Evolutionary conservation across 2,329 filamentous ascomycete species (phyloP), one percentile per base, ranked within the genome.

Genomic region (Ramularia endophylla): DNA sequence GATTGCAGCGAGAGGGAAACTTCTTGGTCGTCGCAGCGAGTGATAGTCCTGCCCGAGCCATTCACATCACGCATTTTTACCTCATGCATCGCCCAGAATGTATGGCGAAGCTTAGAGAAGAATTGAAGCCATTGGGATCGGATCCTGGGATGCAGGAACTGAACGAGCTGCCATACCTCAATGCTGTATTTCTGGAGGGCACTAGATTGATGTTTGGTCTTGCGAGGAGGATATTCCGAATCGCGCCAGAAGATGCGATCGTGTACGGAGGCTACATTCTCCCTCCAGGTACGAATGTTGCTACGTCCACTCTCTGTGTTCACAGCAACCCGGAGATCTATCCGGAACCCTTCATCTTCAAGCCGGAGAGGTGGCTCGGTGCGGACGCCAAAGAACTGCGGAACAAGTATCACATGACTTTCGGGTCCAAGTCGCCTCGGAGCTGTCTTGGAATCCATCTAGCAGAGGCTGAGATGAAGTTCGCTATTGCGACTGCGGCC

Each of bases 11-110:
- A 2, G 70, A 73, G 56, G 64, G 62, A 1, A 62, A 66, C 48
- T 62, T 64, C 0, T 55, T 74, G 38, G 59, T 73, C 44, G 70
- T 70, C 45, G 71, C 63, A 2, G 71, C 69, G 4, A 60, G 61
- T 9, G 68, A 72, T 40, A 73, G 70, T 0, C 63, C 64, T 6
- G 68, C 62, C 0, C 64, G 63, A 30, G 59, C 67, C 3, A 47
- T 72, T 7, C 65, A 65, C 55, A 52, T 66, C 5, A 67, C 65
- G 1, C 58, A 60, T 2, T 71, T 62, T 47, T 56, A 71, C 38
- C 38, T 72, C 18, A 54, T 71, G 6, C 53, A 62, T 13, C 44
- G 61, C 1, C 60, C 61, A 1, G 52, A 55, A 1, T 43, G 62
- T 12, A 41, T 64, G 20, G 36, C 57, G 6, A 61, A 52, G 33